These are phyloP conservation scores for Peribolospora kevripleyi DNA, from an alignment of 768 basidiomycete genomes.

Conservation along the genomic window DNA sequence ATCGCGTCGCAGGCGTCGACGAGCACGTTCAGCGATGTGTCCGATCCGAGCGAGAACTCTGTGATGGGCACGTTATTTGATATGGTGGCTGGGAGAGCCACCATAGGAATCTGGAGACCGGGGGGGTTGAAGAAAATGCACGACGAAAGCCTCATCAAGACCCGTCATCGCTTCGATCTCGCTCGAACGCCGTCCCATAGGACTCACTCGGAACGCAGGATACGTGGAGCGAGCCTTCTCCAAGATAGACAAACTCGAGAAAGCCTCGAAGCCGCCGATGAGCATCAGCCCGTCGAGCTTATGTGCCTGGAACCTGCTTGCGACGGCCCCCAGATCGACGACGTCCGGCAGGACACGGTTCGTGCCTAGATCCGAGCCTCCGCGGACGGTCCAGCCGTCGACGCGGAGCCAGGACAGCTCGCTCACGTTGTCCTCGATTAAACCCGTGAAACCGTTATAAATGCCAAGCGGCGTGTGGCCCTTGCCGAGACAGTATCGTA, in stretches of 20 bases:
- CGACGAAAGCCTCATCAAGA: too few relatives aligned
- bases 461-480: constrained; percentile 82
- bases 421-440: constrained; percentile 65
- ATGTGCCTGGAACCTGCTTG: constrained; percentile 73
- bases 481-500: constrained; percentile 71
- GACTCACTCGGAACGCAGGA: constrained; percentile 34
- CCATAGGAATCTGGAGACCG: constrained; percentile 52
- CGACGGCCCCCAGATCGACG: constrained; percentile 62
- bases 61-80: constrained; percentile 97
- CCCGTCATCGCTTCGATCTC: too few relatives aligned
- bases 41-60: constrained; percentile 81
- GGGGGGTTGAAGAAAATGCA: too few relatives aligned
- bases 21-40: constrained; percentile 86
- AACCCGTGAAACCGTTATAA: constrained; percentile 85
- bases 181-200: too few relatives aligned
- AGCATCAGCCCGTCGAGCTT: constrained; percentile 53
- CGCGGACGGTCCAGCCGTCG: constrained; percentile 84
- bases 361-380: constrained; percentile 92
- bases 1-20: constrained; percentile 96
- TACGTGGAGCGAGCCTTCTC: constrained; percentile 60
- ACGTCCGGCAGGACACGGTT: constrained; percentile 62
- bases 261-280: constrained; percentile 92
- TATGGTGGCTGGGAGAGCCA: constrained; percentile 69
- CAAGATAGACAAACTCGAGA: constrained; percentile 49
- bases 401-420: constrained; percentile 83